Percentiles rank a stretch among this genome's conserved stretches.
Evolutionary conservation across 345 rosid species (phyloP).

Genomic region (Boechera retrofracta): DNA sequence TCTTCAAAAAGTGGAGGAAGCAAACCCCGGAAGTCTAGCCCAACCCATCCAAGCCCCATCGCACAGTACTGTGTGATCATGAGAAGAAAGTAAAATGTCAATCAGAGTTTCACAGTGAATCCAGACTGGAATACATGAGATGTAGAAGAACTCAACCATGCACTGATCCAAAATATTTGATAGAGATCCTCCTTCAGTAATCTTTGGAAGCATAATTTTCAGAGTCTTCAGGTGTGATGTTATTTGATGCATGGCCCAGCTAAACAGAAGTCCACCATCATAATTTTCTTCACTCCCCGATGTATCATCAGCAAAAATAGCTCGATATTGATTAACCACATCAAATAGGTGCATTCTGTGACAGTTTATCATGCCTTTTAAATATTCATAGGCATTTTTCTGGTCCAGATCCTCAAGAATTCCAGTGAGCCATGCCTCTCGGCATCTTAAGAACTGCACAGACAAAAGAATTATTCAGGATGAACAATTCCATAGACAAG

Average conservation of each 20-base stretch:
- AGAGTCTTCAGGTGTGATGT: constrained; percentile 95
- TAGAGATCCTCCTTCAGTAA: constrained; percentile 93
- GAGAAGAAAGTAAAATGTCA: constrained; percentile 34
- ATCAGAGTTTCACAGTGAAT: constrained; percentile 21
- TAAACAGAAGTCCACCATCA: constrained; percentile 93
- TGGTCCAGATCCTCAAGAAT: constrained; percentile 95
- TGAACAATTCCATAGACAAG: constrained; percentile 3
- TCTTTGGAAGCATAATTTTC: constrained; percentile 91
- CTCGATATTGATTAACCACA: constrained; percentile 96
- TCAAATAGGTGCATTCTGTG: constrained; percentile 92
- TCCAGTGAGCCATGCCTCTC: constrained; percentile 98
- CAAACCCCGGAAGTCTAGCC: constrained; percentile 94
- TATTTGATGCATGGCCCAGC: constrained; percentile 99
- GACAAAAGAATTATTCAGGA: constrained; percentile 33
- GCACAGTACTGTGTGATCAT: constrained; percentile 74
- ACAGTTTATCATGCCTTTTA: constrained; percentile 90
- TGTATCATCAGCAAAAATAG: constrained; percentile 95
- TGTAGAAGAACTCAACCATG: constrained; percentile 63
- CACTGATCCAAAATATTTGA: constrained; percentile 95
- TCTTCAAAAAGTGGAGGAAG: constrained; percentile 94
- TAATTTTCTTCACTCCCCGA: constrained; percentile 95
- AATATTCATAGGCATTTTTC: constrained; percentile 83
- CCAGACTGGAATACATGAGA: constrained; percentile 13
- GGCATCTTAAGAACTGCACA: constrained; percentile 91
- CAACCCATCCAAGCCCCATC: constrained; percentile 96